These are phyloP conservation scores for Penicillium cataractarum DNA, from an alignment of 495 filamentous ascomycete genomes.

Conservation along the genomic window DNA sequence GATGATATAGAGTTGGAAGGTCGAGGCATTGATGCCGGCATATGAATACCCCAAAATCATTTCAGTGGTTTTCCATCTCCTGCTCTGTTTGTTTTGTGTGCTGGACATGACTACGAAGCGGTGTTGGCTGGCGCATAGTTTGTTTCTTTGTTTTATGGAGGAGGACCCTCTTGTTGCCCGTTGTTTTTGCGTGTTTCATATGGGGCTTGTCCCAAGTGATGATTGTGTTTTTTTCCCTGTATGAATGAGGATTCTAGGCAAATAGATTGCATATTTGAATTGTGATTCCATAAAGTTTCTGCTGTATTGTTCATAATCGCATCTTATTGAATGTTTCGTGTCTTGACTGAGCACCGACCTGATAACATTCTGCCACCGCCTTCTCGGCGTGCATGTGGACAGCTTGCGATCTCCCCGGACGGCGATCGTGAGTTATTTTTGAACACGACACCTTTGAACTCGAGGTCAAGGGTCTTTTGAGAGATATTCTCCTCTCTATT, in stretches of 20 bases:
- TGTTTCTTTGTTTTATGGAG: constrained; percentile 22
- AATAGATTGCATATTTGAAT: not conserved
- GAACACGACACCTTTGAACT: not conserved
- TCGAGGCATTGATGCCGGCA: constrained; percentile 17
- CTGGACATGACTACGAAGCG: constrained; percentile 42
- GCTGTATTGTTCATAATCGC: not conserved
- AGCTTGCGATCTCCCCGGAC: constrained; percentile 29
- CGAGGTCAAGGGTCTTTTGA: not conserved
- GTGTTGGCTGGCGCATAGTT: constrained; percentile 42
- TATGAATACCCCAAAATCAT: constrained; percentile 31
- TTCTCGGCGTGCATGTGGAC: constrained; percentile 25
- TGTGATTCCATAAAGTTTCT: not conserved
- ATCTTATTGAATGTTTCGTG: too few relatives aligned
- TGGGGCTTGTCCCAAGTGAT: constrained; percentile 2
- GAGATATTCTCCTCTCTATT: not conserved
- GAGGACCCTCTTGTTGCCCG: constrained; percentile 9
- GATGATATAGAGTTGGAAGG: constrained; percentile 1
- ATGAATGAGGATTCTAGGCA: not conserved
- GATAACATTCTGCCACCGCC: constrained; percentile 32
- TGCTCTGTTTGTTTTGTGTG: constrained; percentile 28
- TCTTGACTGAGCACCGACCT: too few relatives aligned
- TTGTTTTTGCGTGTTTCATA: constrained; percentile 10
- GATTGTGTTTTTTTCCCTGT: not conserved
- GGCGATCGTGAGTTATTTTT: constrained; percentile 3
- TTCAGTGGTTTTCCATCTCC: constrained; percentile 10